A percentile compares a stretch with the other conserved stretches of the same genome.
These are phyloP conservation scores for Xerophyta viscosa DNA, from an alignment of 106 monocot species.

Conservation along the genomic window DNA sequence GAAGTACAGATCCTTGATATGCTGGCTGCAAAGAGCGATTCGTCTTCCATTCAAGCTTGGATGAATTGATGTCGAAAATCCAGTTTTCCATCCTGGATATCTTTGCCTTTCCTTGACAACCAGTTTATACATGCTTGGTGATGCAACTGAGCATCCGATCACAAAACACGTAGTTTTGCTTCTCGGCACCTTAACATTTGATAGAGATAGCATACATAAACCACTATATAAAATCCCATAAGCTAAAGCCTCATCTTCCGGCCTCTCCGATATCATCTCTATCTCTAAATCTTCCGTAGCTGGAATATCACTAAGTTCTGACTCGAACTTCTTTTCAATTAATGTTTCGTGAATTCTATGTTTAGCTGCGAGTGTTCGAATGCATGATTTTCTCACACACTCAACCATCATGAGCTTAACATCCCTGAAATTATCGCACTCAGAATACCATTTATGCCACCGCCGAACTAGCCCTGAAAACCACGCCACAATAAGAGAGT, in stretches of 20 bases:
- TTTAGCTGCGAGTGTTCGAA: slow-evolving; percentile 78
- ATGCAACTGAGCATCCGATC: slow-evolving; percentile 49
- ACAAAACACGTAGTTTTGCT: slow-evolving; percentile 49
- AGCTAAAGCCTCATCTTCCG: slow-evolving; percentile 54
- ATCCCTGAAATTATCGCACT: slow-evolving; percentile 54
- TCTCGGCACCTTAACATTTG: slow-evolving; percentile 41
- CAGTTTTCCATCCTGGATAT: slow-evolving; percentile 79
- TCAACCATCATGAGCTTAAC: slow-evolving; percentile 50
- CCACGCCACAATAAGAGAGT: slow-evolving; percentile 67
- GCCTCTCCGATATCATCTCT: slow-evolving; percentile 11
- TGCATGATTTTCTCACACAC: slow-evolving; percentile 62
- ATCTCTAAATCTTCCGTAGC: slow-evolving; percentile 34
- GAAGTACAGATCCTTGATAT: slow-evolving; percentile 82
- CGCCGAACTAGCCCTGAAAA: slow-evolving; percentile 67
- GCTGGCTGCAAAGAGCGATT: slow-evolving; percentile 59
- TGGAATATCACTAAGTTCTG: slow-evolving; percentile 42
- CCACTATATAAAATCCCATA: slow-evolving; percentile 67
- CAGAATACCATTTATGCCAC: slow-evolving; percentile 76
- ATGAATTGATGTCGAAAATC: slow-evolving; percentile 65
- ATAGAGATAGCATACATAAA: slow-evolving; percentile 52
- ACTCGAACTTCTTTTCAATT: slow-evolving; percentile 67
- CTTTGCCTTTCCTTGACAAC: slow-evolving; percentile 57
- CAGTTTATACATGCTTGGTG: slow-evolving; percentile 52
- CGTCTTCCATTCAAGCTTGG: slow-evolving; percentile 47
- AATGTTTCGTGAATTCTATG: slow-evolving; percentile 56